Evolutionary conservation across 2,329 filamentous ascomycete species (phyloP).

Genomic region (Cordyceps javanica): DNA sequence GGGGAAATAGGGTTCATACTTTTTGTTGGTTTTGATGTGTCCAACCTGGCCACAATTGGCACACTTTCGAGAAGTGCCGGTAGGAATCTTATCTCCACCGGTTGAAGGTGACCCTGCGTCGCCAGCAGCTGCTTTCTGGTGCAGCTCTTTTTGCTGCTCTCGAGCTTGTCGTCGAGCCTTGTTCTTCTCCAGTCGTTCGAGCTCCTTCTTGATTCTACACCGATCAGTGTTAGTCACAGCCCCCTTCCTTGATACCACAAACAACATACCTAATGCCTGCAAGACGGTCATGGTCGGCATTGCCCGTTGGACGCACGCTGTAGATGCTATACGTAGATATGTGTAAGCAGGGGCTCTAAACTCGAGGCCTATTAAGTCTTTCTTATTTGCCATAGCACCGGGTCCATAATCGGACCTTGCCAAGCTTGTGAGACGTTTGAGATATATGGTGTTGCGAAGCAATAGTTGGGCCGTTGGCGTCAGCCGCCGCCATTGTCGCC

Average conservation of each 20-base stretch:
- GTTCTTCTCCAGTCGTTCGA: constrained; percentile 82
- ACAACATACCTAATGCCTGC: constrained; percentile 33
- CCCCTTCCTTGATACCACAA: background rate
- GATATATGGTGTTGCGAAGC: background rate
- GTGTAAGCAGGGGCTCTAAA: constrained; percentile 32
- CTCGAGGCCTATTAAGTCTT: constrained; percentile 28
- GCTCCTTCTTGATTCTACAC: constrained; percentile 50
- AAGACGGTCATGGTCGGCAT: constrained; percentile 46
- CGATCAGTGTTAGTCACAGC: constrained; percentile 14
- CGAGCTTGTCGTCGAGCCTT: constrained; percentile 83
- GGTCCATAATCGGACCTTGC: constrained; percentile 18
- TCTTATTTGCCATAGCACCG: constrained; percentile 23
- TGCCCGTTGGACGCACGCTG: constrained; percentile 41
- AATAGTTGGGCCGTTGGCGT: background rate
- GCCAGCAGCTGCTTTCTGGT: constrained; percentile 37
- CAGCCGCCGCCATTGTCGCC: background rate
- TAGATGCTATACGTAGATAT: constrained; percentile 40
- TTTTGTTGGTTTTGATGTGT: constrained; percentile 99
- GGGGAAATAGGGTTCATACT: constrained; percentile 51
- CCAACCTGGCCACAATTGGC: constrained; percentile 95
- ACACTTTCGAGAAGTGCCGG: constrained; percentile 80
- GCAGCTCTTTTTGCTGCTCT: constrained; percentile 76
- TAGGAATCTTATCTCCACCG: constrained; percentile 45
- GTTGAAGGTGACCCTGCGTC: constrained; percentile 46
- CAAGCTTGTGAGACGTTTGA: background rate